Percentiles rank a stretch among this genome's conserved stretches.
These are phyloP conservation scores for Blastobotrys elegans DNA, from an alignment of 1,139 yeast species.

Conservation along the genomic window DNA sequence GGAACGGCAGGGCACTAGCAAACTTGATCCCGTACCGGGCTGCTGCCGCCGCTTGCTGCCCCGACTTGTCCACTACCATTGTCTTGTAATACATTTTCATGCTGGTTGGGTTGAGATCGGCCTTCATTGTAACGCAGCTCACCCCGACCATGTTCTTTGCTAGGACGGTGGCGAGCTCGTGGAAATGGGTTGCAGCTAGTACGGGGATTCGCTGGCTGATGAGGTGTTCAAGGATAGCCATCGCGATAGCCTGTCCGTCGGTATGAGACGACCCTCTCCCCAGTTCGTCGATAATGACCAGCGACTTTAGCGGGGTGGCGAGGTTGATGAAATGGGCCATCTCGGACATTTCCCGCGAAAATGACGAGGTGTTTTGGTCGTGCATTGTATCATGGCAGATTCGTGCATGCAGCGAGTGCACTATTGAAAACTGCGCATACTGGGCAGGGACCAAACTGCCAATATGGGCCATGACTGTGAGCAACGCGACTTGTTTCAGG, in stretches of 20 bases:
- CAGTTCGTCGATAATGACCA: constrained; percentile 57
- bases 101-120: not conserved
- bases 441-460: constrained; percentile 79
- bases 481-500: constrained; percentile 82
- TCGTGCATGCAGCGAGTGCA: constrained; percentile 46
- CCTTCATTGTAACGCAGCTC: constrained; percentile 2
- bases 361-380: not conserved
- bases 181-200: constrained; percentile 1
- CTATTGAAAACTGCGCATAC: constrained; percentile 51
- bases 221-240: constrained; percentile 3
- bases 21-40: constrained; percentile 2
- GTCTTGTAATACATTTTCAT: constrained; percentile 8
- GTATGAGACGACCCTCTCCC: constrained; percentile 48
- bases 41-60: not conserved
- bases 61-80: not conserved
- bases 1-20: constrained; percentile 5
- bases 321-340: constrained; percentile 50
- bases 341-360: constrained; percentile 50
- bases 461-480: constrained; percentile 78
- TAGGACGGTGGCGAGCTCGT: not conserved
- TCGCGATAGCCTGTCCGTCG: constrained; percentile 5
- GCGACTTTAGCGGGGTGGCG: constrained; percentile 47
- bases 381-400: constrained; percentile 45
- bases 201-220: not conserved
- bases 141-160: not conserved